Base-by-base conservation (phyloP, 1,284 basidiomycete genomes). In the Schizophyllum commune region DNA sequence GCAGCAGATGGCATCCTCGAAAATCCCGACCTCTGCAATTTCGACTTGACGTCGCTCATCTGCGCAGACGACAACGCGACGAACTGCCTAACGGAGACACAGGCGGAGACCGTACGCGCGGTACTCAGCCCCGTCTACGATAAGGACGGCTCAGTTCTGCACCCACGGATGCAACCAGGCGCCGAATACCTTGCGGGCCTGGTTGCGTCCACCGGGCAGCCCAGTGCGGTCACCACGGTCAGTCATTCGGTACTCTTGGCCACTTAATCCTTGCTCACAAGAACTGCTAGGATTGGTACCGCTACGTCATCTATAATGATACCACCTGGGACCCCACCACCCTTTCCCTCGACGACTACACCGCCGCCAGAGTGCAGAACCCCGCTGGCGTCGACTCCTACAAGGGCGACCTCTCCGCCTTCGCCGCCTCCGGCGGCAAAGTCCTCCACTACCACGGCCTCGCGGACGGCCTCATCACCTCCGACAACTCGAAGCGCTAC, bases 1-100 rank as follows among this genome's bases (percentile, higher is more conserved):
- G 67, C 71, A 7, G 51, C 47, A 47, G 74, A 75, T 65, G 73
- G 74, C 8, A 66, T 75, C 33, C 65, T 76, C 52, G 63, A 66
- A n/a, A 69, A 74, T 52, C 71, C 71, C 0, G 66, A 69, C 58
- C 58, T 51, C 4, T 73, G 72, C 62, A 52, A 66, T 8, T 73
- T 71, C 59, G 58, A 60, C 13, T 70, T 71, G 11, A 66, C 70
- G 53, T 53, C 61, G 8, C 57, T 72, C 21, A 56, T 69, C 7
- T 72, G 70, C 52, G 15, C 15, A 11, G 47, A 52, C 13, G 60
- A 33, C 3, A 20, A 55, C 13, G 52, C 32, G 22, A 52, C 13
- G 32, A 27, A 33, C 11, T 65, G 66, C 39, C 57, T 66, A 1
- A 60, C 63, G 0, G 54, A n/a, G 3, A 55, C 57, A 15, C 65